Evolutionary conservation across 495 filamentous ascomycete genomes (phyloP).

Genomic region (Penicillium manginii): DNA sequence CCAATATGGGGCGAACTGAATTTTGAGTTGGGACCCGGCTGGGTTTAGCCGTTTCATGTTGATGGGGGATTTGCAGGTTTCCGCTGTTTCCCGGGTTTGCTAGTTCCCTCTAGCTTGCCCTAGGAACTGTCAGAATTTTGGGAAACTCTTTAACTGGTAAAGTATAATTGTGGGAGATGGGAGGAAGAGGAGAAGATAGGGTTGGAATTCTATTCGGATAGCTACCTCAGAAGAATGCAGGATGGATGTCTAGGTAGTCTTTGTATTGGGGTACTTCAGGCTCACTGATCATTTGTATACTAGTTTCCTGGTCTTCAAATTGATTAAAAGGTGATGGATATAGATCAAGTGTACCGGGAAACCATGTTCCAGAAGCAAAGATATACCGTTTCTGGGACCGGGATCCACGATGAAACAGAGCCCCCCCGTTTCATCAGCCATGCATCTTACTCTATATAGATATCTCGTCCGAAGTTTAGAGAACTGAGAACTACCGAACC

Average conservation of each 20-base stretch:
- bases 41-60: not conserved
- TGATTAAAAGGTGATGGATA: not conserved
- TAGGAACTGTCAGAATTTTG: not conserved
- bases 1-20: conserved; percentile 1
- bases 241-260: too few relatives aligned
- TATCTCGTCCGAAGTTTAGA: not conserved
- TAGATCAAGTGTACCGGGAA: not conserved
- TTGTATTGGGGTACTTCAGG: too few relatives aligned
- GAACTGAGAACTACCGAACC: not conserved
- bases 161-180: not conserved
- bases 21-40: conserved; percentile 3
- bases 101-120: not conserved
- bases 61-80: not conserved
- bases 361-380: not conserved
- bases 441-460: conserved; percentile 8
- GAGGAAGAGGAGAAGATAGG: not conserved
- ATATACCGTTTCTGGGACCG: not conserved
- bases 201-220: too few relatives aligned
- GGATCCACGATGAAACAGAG: conserved; percentile 20
- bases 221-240: too few relatives aligned
- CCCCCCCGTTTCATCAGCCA: conserved; percentile 18
- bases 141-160: not conserved
- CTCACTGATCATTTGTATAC: not conserved
- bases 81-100: not conserved
- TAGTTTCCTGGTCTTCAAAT: not conserved